Conservation (phyloP, 768 basidiomycete genomes). For the Tulasnella sp. region DNA sequence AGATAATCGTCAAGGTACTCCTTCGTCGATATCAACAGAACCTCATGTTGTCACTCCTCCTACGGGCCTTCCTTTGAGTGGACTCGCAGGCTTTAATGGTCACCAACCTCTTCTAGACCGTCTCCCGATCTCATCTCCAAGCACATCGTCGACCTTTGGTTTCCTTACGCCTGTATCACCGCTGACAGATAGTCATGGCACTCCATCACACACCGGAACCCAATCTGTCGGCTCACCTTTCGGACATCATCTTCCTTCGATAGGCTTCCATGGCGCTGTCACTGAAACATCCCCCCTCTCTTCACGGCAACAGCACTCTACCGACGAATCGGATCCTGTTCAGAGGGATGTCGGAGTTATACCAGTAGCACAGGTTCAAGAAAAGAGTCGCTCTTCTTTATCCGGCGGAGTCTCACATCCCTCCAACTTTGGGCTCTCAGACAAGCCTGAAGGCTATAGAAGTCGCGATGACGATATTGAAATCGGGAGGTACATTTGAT, state of each 20-base stretch:
- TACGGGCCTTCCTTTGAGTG: not conserved
- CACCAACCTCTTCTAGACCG: too few species aligned
- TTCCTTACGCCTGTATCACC: not conserved
- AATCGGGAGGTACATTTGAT: not conserved
- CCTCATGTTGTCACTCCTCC: not conserved
- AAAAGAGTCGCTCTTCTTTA: not conserved
- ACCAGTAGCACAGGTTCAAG: not conserved
- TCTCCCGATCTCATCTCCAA: not conserved
- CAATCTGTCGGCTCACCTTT: not conserved
- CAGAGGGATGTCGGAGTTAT: not conserved
- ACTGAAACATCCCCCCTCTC: not conserved
- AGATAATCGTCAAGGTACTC: not conserved
- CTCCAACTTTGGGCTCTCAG: not conserved
- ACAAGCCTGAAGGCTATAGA: not conserved
- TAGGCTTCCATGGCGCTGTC: not conserved
- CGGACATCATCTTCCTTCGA: not conserved
- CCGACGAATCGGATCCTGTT: not conserved
- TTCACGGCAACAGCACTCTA: not conserved
- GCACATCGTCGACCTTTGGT: not conserved
- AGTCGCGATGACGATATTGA: not conserved
- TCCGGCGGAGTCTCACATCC: not conserved
- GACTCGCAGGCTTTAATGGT: not conserved
- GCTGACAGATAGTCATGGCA: not conserved
- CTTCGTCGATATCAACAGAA: not conserved
- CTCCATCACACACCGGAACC: slow-evolving; percentile 29